Evolutionary conservation across 192 early-diverging fungal genomes (phyloP), one percentile per base, ranked within the genome.

Genomic region (Entophlyctis luteolus): DNA sequence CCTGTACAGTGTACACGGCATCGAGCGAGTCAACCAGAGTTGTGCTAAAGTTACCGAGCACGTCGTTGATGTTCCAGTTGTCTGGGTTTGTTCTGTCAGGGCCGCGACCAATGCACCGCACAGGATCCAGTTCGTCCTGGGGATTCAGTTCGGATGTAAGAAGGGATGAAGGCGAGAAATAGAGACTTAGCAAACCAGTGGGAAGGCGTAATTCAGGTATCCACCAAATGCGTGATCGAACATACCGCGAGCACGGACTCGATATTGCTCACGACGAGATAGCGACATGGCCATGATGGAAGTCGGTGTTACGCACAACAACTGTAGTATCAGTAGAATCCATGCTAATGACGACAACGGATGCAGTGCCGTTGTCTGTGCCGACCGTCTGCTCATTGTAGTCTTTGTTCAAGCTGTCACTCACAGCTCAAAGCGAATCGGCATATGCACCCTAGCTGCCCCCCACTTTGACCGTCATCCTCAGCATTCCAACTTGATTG

Each of bases 21-120:
- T 98, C 96, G 4, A 98, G 79, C 0, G 87, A 83, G 77, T 98
- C 96, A 5, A 98, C 82, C 33, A 98, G 79, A n/a, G 96, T 98
- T 47, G 95, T 72, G 2, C 92, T 85, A 70, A 86, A 98, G 79
- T 95, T 91, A 2, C 96, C 96, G 23, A 98, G 74, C n/a, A 96
- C 93, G 68, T 98, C 95, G 68, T 96, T 98, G 39, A 93, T 68
- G 65, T 82, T 79, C 79, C 76, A 84, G 68, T 84, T 82, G 34
- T 82, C 72, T 71, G 84, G 79, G 75, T 93, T 78, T 1, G 38
- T 48, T 62, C 75, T 77, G 54, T 93, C 90, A 33, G 84, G 81
- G 28, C 86, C 87, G 49, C 88, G 81, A 0, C 94, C 93, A 10
- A 20, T 77, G 75, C 96, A 98, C 4, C 73, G 70, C 18, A 97